Conservation (phyloP, 1,284 basidiomycete species). For the Agroathelia rolfsii region DNA sequence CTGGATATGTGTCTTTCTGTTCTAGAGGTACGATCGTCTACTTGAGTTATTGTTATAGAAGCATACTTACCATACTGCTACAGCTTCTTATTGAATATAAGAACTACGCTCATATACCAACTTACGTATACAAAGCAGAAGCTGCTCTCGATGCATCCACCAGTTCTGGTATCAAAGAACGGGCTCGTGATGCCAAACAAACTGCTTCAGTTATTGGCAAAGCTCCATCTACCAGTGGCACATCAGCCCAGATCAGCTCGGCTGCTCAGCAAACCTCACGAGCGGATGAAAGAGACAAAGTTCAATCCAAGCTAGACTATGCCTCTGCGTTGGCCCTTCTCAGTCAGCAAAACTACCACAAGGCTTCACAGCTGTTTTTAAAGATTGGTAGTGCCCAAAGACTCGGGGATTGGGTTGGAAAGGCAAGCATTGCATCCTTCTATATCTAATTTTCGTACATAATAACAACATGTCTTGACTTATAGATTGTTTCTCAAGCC, state of each 20-base stretch:
- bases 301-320: slow-evolving; percentile 72
- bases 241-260: slow-evolving; percentile 17
- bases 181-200: slow-evolving; percentile 12
- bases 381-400: slow-evolving; percentile 55
- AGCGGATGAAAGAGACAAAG: slow-evolving; percentile 49
- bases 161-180: slow-evolving; percentile 13
- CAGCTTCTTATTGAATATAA: slow-evolving; percentile 76
- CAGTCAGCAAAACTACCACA: slow-evolving; percentile 62
- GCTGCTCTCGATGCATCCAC: slow-evolving; percentile 65
- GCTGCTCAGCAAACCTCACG: slow-evolving; percentile 31
- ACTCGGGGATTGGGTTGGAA: slow-evolving; percentile 63
- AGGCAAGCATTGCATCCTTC: slow-evolving; percentile 28
- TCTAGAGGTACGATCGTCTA: slow-evolving; percentile 45
- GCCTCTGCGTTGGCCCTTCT: slow-evolving; percentile 67
- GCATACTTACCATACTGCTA: background rate
- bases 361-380: slow-evolving; percentile 64
- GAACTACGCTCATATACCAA: slow-evolving; percentile 74
- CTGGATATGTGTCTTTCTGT: slow-evolving; percentile 80
- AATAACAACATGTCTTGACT: background rate
- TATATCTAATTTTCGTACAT: slow-evolving; percentile 1
- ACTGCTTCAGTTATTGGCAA: no score
- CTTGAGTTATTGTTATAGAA: slow-evolving; percentile 2
- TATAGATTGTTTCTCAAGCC: slow-evolving; percentile 59
- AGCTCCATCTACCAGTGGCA: slow-evolving; percentile 15
- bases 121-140: slow-evolving; percentile 87